Conservation (phyloP, 2,329 filamentous ascomycete genomes). For the Arthrobotrys megalospora region DNA sequence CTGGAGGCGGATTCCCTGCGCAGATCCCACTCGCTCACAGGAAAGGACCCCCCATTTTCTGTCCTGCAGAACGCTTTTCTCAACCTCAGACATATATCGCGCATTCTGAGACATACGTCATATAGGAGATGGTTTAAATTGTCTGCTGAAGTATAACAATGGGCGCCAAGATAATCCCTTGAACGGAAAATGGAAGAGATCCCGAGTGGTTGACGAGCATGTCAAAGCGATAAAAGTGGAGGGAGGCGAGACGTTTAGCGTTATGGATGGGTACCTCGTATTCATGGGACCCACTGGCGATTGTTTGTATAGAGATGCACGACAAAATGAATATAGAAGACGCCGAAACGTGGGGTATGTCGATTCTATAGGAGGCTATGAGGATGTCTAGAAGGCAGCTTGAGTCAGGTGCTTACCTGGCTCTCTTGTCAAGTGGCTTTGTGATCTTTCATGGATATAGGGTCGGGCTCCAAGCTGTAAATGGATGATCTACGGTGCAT, state of each 20-base stretch:
- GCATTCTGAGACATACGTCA: conserved; percentile 61
- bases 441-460: conserved; percentile 19
- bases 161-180: conserved; percentile 17
- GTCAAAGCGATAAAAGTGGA: conserved; percentile 38
- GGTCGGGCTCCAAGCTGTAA: background rate
- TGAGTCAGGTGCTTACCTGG: conserved; percentile 22
- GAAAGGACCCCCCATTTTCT: conserved; percentile 10
- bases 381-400: background rate
- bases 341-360: conserved; percentile 42
- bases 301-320: background rate
- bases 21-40: conserved; percentile 43
- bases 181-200: conserved; percentile 31
- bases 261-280: conserved; percentile 43
- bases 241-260: conserved; percentile 12
- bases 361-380: conserved; percentile 15
- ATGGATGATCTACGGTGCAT: conserved; percentile 25
- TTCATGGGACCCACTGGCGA: conserved; percentile 40
- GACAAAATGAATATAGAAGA: conserved; percentile 4
- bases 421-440: background rate
- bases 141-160: conserved; percentile 22
- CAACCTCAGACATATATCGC: conserved; percentile 55
- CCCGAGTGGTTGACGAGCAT: conserved; percentile 46
- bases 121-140: conserved; percentile 39
- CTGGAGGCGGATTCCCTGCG: conserved; percentile 40
- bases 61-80: background rate